Conservation (phyloP, 1,284 basidiomycete species). For the Melampsora larici-populina region DNA sequence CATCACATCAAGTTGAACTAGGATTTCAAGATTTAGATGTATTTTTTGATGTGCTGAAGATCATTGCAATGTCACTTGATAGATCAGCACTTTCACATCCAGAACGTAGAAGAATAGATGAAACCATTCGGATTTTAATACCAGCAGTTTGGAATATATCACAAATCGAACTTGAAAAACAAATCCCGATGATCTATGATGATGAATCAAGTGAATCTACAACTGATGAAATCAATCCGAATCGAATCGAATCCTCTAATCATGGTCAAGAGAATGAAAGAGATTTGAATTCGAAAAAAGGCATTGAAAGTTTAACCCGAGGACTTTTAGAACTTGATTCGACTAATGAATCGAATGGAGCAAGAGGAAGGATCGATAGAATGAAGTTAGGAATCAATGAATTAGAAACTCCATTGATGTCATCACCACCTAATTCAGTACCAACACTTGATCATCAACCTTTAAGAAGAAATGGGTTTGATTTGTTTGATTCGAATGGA, state of each 20-base stretch:
- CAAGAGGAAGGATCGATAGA: no score
- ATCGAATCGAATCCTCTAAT: not conserved
- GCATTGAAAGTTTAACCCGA: conserved; percentile 29
- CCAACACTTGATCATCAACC: not conserved
- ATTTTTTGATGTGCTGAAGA: conserved; percentile 40
- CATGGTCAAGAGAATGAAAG: not conserved
- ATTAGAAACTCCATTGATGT: conserved; percentile 36
- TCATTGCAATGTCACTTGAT: conserved; percentile 36
- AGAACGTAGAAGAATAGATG: conserved; percentile 37
- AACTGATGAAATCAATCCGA: conserved; percentile 25
- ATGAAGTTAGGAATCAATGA: conserved; percentile 3
- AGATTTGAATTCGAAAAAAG: conserved; percentile 25
- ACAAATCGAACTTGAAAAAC: conserved; percentile 28
- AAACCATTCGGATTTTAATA: conserved; percentile 39
- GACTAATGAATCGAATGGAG: conserved; percentile 2
- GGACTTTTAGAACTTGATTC: conserved; percentile 27
- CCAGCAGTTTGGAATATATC: conserved; percentile 40
- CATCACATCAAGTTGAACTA: conserved; percentile 37
- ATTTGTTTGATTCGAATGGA: not conserved
- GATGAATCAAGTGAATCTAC: conserved; percentile 31
- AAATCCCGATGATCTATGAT: conserved; percentile 42
- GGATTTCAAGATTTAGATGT: conserved; percentile 38
- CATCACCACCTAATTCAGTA: conserved; percentile 31
- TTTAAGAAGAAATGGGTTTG: not conserved
- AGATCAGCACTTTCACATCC: conserved; percentile 34